Evolutionary conservation across 768 basidiomycete species (phyloP).

Genomic region (Kwoniella mangroviensis): DNA sequence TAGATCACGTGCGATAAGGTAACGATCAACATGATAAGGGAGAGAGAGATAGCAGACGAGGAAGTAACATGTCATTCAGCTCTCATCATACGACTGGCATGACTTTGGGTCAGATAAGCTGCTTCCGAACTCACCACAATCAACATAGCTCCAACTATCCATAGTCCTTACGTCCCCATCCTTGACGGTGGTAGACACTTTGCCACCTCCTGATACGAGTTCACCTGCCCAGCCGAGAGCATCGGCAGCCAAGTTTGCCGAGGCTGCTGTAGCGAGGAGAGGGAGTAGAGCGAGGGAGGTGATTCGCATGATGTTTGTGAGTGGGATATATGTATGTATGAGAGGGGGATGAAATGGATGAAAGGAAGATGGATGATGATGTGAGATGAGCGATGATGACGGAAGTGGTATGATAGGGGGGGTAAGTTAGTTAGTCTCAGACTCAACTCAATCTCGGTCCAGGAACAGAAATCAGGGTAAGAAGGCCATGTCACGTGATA

Average conservation of each 20-base stretch:
- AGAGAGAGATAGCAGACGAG: not conserved
- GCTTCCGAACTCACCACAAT: conserved; percentile 80
- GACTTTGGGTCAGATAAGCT: not conserved
- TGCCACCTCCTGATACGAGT: conserved; percentile 37
- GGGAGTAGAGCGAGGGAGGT: conserved; percentile 34
- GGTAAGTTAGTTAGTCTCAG: not conserved
- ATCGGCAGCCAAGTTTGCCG: conserved; percentile 37
- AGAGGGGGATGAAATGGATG: not conserved
- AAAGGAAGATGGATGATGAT: conserved; percentile 32
- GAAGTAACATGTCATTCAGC: not conserved
- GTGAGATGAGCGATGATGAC: conserved; percentile 40
- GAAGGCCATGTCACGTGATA: not conserved
- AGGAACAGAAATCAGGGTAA: not conserved
- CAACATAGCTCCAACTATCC: conserved; percentile 68
- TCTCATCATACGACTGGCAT: not conserved
- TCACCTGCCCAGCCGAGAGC: conserved; percentile 38
- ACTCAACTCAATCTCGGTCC: not conserved
- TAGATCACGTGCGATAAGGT: conserved; percentile 2
- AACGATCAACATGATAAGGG: conserved; percentile 5
- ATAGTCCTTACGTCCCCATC: conserved; percentile 57
- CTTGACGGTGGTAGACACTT: conserved; percentile 23
- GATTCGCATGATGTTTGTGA: conserved; percentile 30
- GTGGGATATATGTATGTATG: not conserved
- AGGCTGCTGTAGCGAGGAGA: conserved; percentile 29
- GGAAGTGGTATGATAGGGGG: not conserved